A percentile compares a stretch with the other conserved stretches of the same genome.
Evolutionary conservation across 2,329 filamentous ascomycete genomes (phyloP).

Genomic region (Dryadomyces quercivorus): DNA sequence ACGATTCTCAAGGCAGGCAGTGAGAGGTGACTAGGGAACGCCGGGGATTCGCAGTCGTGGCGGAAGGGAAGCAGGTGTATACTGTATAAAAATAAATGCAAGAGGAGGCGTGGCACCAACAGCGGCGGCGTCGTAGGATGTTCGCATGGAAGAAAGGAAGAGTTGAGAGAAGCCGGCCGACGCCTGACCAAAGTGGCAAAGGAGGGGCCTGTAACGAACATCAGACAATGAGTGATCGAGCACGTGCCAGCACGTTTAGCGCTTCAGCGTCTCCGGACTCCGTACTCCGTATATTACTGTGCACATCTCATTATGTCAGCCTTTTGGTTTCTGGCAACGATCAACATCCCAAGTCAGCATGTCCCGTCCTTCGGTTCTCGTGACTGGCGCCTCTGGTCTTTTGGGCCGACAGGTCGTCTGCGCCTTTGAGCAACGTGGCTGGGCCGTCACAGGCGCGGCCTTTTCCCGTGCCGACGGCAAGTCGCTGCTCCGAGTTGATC

Average conservation of each 20-base stretch:
- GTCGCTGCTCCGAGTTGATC: constrained; percentile 49
- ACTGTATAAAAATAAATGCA: too few relatives aligned
- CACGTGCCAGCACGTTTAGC: not conserved
- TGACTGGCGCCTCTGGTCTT: constrained; percentile 78
- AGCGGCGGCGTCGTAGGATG: too few relatives aligned
- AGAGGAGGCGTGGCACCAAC: too few relatives aligned
- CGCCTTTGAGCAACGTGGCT: constrained; percentile 54
- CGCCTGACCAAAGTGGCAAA: not conserved
- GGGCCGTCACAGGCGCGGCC: constrained; percentile 62
- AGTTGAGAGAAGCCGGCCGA: not conserved
- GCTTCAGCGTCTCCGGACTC: too few relatives aligned
- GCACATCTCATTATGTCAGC: not conserved
- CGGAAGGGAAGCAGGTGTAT: too few relatives aligned
- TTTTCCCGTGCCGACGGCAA: constrained; percentile 61
- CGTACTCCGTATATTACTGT: too few relatives aligned
- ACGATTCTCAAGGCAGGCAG: not conserved
- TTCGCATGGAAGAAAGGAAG: too few relatives aligned
- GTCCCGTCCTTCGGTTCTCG: constrained; percentile 43
- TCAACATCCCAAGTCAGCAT: constrained; percentile 13
- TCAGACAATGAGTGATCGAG: not conserved
- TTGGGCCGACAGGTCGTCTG: constrained; percentile 68
- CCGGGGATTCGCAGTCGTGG: too few relatives aligned
- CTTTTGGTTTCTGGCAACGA: not conserved
- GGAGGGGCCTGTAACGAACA: not conserved
- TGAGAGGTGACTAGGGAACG: too few relatives aligned